Evolutionary conservation across 495 filamentous ascomycete genomes (phyloP).

Genomic region (Aspergillus mulundensis): DNA sequence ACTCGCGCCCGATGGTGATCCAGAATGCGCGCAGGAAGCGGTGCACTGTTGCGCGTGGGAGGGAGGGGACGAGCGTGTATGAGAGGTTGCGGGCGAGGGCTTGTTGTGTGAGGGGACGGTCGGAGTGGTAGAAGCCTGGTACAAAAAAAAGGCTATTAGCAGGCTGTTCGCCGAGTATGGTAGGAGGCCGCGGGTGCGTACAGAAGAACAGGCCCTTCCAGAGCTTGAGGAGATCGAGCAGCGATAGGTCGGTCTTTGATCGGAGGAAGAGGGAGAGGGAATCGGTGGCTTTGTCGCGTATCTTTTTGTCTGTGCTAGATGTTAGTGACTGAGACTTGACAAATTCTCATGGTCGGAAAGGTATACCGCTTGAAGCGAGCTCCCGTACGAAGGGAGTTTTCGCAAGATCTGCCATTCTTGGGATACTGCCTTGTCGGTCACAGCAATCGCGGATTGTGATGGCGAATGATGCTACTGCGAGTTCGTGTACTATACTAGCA

Average conservation of each 20-base stretch:
- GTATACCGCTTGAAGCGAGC: conserved; percentile 70
- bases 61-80: conserved; percentile 62
- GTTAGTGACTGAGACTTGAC: no score
- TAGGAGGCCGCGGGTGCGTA: conserved; percentile 24
- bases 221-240: conserved; percentile 80
- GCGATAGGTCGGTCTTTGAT: conserved; percentile 59
- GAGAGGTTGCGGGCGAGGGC: conserved; percentile 75
- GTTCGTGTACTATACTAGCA: not conserved
- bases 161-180: not conserved
- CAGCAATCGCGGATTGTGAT: not conserved
- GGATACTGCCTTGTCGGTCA: conserved; percentile 4
- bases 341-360: no score
- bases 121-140: conserved; percentile 83
- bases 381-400: conserved; percentile 71
- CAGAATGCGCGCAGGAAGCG: conserved; percentile 76
- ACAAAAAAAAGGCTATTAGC: not conserved
- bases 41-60: conserved; percentile 52
- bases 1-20: conserved; percentile 81
- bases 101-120: conserved; percentile 84
- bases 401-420: conserved; percentile 47
- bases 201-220: conserved; percentile 98
- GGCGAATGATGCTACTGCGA: not conserved
- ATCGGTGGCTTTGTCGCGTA: conserved; percentile 73
- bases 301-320: conserved; percentile 62
- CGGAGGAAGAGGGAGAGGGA: conserved; percentile 76